Conservation (phyloP, 108 stramenopile genomes). For the Epipyxis sp. region DNA sequence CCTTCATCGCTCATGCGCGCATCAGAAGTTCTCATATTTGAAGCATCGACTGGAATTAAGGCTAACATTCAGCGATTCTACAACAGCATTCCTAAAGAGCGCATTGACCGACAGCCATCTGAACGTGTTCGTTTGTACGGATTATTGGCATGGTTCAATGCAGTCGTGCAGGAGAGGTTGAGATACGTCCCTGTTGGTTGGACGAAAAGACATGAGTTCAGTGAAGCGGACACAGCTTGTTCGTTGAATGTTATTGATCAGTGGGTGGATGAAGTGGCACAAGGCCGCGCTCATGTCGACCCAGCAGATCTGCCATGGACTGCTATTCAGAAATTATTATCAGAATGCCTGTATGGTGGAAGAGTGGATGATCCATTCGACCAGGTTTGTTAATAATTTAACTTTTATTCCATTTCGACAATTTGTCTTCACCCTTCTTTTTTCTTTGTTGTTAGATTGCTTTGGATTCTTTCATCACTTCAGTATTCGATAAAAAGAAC, state of each 20-base stretch:
- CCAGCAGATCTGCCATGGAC: conserved; percentile 53
- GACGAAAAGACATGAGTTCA: conserved; percentile 89
- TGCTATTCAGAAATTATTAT: conserved; percentile 51
- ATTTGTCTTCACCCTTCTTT: neutral
- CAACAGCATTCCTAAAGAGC: conserved; percentile 41
- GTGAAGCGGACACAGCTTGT: conserved; percentile 86
- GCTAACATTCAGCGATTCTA: conserved; percentile 84
- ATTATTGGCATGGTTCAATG: conserved; percentile 87
- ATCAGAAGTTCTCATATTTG: conserved; percentile 63
- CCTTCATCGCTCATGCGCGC: conserved; percentile 51
- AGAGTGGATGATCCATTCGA: conserved; percentile 43
- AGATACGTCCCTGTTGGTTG: conserved; percentile 89
- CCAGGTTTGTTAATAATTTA: neutral
- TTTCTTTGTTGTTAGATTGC: neutral
- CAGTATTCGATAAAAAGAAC: neutral
- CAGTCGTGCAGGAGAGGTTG: conserved; percentile 90
- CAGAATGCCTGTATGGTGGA: conserved; percentile 58
- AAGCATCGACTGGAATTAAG: conserved; percentile 88
- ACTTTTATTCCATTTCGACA: neutral
- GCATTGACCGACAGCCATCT: conserved; percentile 42
- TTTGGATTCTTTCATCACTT: conserved; percentile 11
- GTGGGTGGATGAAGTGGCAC: conserved; percentile 48
- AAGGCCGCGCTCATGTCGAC: conserved; percentile 43
- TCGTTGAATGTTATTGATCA: conserved; percentile 65
- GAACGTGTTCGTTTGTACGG: conserved; percentile 79